A percentile compares a stretch with the other conserved stretches of the same genome.
Evolutionary conservation across 169 alveolate species (phyloP).

Genomic region (Plasmodium relictum): DNA sequence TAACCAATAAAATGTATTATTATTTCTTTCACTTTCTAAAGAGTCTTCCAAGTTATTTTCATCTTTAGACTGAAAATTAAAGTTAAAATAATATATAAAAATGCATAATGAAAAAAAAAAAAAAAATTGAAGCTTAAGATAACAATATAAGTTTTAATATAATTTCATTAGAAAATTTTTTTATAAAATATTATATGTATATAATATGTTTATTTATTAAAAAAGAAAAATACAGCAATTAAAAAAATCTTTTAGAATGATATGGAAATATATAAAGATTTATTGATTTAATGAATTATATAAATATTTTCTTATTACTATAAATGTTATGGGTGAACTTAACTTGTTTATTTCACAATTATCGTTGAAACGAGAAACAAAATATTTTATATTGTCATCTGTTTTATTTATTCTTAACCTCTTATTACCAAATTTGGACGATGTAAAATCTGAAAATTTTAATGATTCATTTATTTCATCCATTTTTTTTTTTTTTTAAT

Average conservation of each 20-base stretch:
- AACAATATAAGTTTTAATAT: no score
- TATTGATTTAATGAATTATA: not conserved
- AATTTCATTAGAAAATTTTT: no score
- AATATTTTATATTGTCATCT: conserved; percentile 28
- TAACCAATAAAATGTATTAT: conserved; percentile 51
- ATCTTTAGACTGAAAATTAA: conserved; percentile 45
- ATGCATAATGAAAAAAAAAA: not conserved
- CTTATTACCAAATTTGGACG: conserved; percentile 64
- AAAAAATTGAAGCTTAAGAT: not conserved
- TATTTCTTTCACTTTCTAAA: conserved; percentile 13
- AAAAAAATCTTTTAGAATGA: no score
- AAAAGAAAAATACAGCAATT: no score
- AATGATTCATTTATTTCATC: conserved; percentile 34
- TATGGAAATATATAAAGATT: no score
- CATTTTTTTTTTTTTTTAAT: conserved; percentile 36
- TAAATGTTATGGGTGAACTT: conserved; percentile 51
- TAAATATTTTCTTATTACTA: conserved; percentile 28
- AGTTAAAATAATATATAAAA: not conserved
- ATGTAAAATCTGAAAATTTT: conserved; percentile 51
- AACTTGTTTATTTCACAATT: conserved; percentile 48
- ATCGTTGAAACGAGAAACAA: conserved; percentile 71
- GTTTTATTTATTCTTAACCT: conserved; percentile 65
- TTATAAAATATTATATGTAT: not conserved
- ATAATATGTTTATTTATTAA: not conserved
- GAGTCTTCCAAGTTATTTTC: conserved; percentile 1